A percentile compares a stretch with the other conserved stretches of the same genome.
These are phyloP conservation scores for Eimeria maxima DNA, from an alignment of 169 alveolate species.

Conservation along the genomic window DNA sequence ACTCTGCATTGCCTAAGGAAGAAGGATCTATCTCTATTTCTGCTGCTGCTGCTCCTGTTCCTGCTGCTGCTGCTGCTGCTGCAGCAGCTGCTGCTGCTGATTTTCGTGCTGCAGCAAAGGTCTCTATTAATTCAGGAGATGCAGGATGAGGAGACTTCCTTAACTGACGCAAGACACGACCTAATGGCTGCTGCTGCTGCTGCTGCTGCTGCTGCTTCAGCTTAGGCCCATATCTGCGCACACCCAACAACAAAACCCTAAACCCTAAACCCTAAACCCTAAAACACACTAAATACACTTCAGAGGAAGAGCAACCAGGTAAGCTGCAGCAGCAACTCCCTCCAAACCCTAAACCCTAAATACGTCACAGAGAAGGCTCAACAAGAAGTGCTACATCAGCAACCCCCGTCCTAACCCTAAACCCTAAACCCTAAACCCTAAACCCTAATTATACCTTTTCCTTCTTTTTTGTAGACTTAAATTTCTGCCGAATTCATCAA, in stretches of 20 bases:
- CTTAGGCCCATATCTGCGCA: conserved; percentile 13
- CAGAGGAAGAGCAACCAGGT: background rate
- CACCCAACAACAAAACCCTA: background rate
- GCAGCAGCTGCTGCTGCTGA: too few species aligned
- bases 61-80: too few species aligned
- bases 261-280: too few species aligned
- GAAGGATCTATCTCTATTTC: background rate
- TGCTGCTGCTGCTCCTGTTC: background rate
- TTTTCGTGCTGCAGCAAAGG: background rate
- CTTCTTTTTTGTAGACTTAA: background rate
- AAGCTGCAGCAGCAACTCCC: background rate
- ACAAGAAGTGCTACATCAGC: too few species aligned
- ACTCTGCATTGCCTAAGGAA: background rate
- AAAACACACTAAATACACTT: background rate
- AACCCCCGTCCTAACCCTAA: too few species aligned
- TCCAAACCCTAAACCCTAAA: background rate
- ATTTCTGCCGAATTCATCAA: conserved; percentile 36
- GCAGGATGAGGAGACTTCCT: conserved; percentile 13
- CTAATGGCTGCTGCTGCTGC: conserved; percentile 38
- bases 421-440: too few species aligned
- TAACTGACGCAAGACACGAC: background rate
- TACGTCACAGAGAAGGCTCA: background rate
- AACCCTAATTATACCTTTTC: background rate
- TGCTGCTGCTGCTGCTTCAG: conserved; percentile 52
- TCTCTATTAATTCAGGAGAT: background rate